phyloP scores from a whole-genome alignment of 352 stramenopile species.

The Pythium rhizo-oryzae region DNA sequence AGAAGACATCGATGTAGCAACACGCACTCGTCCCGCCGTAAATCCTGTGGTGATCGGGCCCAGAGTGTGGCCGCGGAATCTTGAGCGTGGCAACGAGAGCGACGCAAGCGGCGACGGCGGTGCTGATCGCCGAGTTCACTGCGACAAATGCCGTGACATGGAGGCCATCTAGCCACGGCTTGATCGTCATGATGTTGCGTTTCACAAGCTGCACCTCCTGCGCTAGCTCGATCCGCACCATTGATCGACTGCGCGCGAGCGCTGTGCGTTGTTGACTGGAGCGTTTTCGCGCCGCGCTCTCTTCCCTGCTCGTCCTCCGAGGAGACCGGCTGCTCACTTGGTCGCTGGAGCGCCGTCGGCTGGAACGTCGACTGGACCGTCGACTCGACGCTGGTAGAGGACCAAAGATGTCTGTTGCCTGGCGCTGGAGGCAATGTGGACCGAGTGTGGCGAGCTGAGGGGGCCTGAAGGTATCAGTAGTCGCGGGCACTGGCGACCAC shows the following conservation, averaged over 20 bases:
- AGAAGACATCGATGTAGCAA: neutral
- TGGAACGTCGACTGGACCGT: neutral
- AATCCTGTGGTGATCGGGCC: neutral
- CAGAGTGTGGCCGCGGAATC: neutral
- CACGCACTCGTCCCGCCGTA: neutral
- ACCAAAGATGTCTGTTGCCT: neutral
- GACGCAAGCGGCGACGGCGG: neutral
- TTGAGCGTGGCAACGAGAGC: constrained; percentile 23
- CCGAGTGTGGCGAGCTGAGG: too few species aligned
- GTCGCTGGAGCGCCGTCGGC: neutral
- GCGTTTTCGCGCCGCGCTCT: neutral
- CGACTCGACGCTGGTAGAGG: neutral
- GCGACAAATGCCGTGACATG: constrained; percentile 35
- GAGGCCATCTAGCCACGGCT: constrained; percentile 32
- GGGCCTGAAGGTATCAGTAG: too few species aligned
- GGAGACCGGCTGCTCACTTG: neutral
- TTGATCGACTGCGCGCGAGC: neutral
- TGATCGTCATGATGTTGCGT: constrained; percentile 29
- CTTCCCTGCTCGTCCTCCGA: constrained; percentile 1
- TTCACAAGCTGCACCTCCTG: constrained; percentile 32
- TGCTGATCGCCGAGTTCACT: constrained; percentile 22
- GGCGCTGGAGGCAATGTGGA: neutral
- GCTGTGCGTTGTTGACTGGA: neutral
- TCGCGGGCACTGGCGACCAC: neutral
- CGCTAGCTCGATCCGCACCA: constrained; percentile 24